Evolutionary conservation across 495 filamentous ascomycete species (phyloP).

Genomic region (Parachaetomium inaequale): DNA sequence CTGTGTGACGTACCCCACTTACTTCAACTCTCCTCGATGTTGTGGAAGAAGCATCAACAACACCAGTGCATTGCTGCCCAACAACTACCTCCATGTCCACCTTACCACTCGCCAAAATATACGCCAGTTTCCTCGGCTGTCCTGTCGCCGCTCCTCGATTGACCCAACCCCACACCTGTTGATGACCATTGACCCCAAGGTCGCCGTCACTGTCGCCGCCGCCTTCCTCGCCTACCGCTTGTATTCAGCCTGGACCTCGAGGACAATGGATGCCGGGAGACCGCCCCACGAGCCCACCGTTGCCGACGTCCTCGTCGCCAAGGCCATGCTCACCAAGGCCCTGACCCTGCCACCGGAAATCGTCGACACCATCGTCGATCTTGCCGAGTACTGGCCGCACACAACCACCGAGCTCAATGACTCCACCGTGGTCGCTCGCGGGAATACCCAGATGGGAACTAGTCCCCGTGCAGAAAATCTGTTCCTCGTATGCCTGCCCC

Average conservation of each 20-base stretch:
- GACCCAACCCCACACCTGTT: neutral
- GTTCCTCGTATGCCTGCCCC: slow-evolving; percentile 37
- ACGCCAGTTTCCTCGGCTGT: no score
- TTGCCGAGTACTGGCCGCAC: slow-evolving; percentile 69
- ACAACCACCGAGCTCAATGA: slow-evolving; percentile 33
- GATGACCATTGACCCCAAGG: neutral
- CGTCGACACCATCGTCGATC: slow-evolving; percentile 63
- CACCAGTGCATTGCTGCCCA: neutral
- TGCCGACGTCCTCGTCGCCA: slow-evolving; percentile 47
- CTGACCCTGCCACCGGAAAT: slow-evolving; percentile 57
- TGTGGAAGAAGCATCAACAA: neutral
- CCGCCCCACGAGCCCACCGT: slow-evolving; percentile 30
- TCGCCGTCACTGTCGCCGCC: neutral
- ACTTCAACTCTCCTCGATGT: neutral
- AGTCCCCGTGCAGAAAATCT: slow-evolving; percentile 31
- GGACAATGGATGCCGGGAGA: neutral
- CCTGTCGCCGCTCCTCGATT: no score
- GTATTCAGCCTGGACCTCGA: neutral
- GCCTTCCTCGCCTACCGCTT: neutral
- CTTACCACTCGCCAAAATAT: neutral
- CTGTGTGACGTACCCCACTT: neutral
- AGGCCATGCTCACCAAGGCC: slow-evolving; percentile 38
- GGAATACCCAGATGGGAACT: neutral
- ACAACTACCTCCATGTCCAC: neutral
- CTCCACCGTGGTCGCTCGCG: slow-evolving; percentile 15